phyloP scores from a whole-genome alignment of 225 moss, liverwort and hornwort genomes.

The Physcomitrium patens region DNA sequence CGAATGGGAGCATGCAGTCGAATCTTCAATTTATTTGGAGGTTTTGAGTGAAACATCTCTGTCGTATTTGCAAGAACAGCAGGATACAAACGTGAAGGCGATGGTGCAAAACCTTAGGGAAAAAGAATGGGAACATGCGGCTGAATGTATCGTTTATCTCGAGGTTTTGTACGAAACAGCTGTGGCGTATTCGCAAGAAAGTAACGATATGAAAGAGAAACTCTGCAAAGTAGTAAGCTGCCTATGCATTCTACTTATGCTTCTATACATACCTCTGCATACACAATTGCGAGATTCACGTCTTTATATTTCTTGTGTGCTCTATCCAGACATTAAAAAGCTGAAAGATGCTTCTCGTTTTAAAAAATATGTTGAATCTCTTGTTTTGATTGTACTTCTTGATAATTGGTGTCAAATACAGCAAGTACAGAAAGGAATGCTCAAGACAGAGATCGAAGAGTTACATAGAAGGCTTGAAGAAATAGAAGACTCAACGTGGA shows the following conservation, averaged over 20 bases:
- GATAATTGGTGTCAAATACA: conserved; percentile 13
- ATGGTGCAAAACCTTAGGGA: background rate
- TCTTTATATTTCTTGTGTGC: background rate
- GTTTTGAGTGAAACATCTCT: conserved; percentile 17
- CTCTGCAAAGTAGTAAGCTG: conserved; percentile 21
- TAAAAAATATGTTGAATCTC: background rate
- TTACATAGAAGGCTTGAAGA: conserved; percentile 18
- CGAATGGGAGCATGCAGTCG: conserved; percentile 34
- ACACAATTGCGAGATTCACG: conserved; percentile 1
- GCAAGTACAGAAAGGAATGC: conserved; percentile 23
- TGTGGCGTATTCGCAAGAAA: conserved; percentile 19
- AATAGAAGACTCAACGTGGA: conserved; percentile 26
- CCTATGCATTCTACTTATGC: background rate
- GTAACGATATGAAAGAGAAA: conserved; percentile 14
- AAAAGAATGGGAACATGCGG: conserved; percentile 24
- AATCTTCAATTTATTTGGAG: conserved; percentile 36
- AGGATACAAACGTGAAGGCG: no score
- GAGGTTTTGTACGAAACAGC: conserved; percentile 10
- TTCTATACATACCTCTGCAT: background rate
- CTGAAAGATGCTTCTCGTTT: background rate
- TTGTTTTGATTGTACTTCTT: background rate
- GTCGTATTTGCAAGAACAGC: background rate
- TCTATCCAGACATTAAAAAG: background rate
- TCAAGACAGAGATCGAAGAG: conserved; percentile 27
- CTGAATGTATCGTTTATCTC: conserved; percentile 18